Evolutionary conservation across 1,139 yeast genomes (phyloP), one percentile per base, ranked within the genome.

Genomic region (Blastobotrys petasosporus): DNA sequence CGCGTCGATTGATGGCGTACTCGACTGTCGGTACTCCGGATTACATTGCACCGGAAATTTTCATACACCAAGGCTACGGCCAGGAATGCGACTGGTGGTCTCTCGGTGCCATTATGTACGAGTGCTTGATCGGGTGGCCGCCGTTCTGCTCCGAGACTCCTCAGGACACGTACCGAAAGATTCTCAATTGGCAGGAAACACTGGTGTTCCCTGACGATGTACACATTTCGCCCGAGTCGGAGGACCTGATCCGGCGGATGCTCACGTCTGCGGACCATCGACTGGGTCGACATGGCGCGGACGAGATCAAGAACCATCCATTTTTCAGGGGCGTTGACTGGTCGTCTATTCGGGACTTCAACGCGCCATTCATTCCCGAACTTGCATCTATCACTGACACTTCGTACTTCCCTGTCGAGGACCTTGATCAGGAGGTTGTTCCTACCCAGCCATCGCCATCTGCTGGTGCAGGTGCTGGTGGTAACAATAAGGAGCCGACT

Each of bases 31-130:
- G 99, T 46, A 92, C 99, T 0, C 99, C 99, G 0, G 99, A 92
- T 66, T 92, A 92, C 65, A 94, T 92, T 66, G 98, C 98, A 0
- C 99, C 99, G 0, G 99, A 92, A 64, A 92, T 94, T 54, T 94
- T 92, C 60, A 74, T 90, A 44, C 94, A 92, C 61, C 96, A 92
- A 70, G 99, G 99, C 2, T 94, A 92, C 66, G 97, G 98, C 13
- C 97, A 90, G 68, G 97, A 92, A 64, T 94, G 99, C 69, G 99
- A 92, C 66, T 92, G 99, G 99, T 92, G 98, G 98, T 87, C 97
- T 4, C 71, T 92, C 36, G 99, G 99, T 25, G 96, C 97, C 1
- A 92, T 92, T 63, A 92, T 92, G 99, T 92, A 86, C 69, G 99
- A 92, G 71, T 92, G 98, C 72, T 73, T 92, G 53, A 87, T 92